Percentiles rank a stretch among this genome's conserved stretches.
Evolutionary conservation across 2,329 filamentous ascomycete species (phyloP).

Genomic region (Talaromyces amestolkiae): DNA sequence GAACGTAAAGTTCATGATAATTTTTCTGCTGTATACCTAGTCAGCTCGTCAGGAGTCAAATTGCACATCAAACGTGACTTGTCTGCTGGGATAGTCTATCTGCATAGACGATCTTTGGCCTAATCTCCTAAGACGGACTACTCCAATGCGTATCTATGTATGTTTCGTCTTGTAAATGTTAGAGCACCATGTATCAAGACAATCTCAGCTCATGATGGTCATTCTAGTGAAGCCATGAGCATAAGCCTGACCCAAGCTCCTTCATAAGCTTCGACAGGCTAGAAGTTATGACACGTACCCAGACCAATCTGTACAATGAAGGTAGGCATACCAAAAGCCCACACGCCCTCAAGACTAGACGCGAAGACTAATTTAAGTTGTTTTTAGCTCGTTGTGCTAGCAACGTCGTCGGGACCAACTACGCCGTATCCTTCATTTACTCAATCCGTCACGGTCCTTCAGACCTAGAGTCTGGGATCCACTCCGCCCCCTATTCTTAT

Average conservation of each 20-base stretch:
- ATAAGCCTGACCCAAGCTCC: not conserved
- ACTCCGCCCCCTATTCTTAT: not conserved
- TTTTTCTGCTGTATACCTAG: not conserved
- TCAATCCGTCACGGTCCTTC: not conserved
- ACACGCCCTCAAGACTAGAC: not conserved
- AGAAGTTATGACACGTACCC: not conserved
- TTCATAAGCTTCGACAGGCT: not conserved
- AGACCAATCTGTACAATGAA: not conserved
- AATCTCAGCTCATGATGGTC: constrained; percentile 1
- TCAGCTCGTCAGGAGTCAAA: too few relatives aligned
- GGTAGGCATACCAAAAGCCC: not conserved
- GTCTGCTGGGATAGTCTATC: not conserved
- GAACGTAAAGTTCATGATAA: not conserved
- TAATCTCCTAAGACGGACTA: not conserved
- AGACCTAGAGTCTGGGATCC: not conserved
- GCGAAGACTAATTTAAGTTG: not conserved
- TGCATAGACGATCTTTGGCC: not conserved
- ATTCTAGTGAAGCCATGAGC: not conserved
- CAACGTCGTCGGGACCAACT: not conserved
- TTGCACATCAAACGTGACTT: not conserved
- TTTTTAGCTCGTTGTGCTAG: not conserved
- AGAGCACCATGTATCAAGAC: not conserved
- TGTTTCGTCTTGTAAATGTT: not conserved
- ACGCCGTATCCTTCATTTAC: not conserved
- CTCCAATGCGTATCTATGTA: not conserved